Evolutionary conservation across 176 grass and related monocot genomes (phyloP).

Genomic region (Secale cereale): DNA sequence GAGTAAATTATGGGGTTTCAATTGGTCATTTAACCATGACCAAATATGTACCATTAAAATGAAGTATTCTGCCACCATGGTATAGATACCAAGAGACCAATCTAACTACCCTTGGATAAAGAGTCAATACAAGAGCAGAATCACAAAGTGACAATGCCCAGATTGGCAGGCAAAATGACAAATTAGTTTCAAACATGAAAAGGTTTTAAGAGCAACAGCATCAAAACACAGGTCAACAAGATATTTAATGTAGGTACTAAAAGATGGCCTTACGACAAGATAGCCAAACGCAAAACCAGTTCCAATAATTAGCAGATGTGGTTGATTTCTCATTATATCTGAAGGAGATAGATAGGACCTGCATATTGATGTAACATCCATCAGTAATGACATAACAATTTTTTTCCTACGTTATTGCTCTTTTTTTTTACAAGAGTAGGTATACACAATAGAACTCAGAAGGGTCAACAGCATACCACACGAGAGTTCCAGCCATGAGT

Average conservation of each 20-base stretch:
- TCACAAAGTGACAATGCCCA: neutral
- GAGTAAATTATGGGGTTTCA: too few relatives aligned
- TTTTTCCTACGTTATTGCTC: neutral
- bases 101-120: neutral
- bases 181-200: neutral
- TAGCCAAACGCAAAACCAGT: constrained; percentile 97
- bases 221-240: neutral
- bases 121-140: neutral
- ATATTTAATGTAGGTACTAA: neutral
- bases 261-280: constrained; percentile 68
- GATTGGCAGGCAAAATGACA: neutral
- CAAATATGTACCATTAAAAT: neutral
- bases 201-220: neutral
- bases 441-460: neutral
- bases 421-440: neutral
- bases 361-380: constrained; percentile 25
- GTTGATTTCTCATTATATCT: constrained; percentile 86
- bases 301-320: constrained; percentile 87
- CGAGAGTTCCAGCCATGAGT: constrained; percentile 82
- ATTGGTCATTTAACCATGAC: too few relatives aligned
- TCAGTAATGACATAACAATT: constrained; percentile 1
- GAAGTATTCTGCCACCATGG: neutral
- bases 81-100: neutral
- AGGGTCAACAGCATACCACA: constrained; percentile 62
- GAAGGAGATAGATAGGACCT: constrained; percentile 87